Evolutionary conservation across 352 stramenopile genomes (phyloP).

Genomic region (Aphanomyces astaci): DNA sequence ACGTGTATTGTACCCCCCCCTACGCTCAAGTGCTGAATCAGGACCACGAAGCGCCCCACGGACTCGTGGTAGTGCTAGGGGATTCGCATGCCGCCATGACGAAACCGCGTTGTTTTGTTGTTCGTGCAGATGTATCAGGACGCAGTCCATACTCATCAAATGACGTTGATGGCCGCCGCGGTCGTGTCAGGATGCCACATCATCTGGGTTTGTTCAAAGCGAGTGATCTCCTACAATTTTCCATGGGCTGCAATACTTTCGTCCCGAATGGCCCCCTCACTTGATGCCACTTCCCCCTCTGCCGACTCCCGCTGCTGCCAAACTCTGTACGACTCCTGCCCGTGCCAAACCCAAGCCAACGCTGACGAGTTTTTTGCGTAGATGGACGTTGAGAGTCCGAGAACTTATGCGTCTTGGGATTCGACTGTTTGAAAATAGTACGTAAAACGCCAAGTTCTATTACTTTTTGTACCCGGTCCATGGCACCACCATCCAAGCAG

Average conservation of each 20-base stretch:
- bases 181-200: neutral
- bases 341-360: neutral
- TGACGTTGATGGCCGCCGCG: constrained; percentile 2
- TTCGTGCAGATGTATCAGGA: neutral
- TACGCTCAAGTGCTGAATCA: constrained; percentile 12
- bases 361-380: neutral
- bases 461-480: neutral
- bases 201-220: neutral
- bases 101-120: constrained; percentile 13
- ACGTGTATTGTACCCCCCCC: neutral
- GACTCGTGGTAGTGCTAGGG: constrained; percentile 12
- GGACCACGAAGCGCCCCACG: constrained; percentile 9
- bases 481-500: neutral
- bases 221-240: neutral
- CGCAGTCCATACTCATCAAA: neutral
- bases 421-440: constrained; percentile 5
- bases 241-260: constrained; percentile 17
- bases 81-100: constrained; percentile 22
- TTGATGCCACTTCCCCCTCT: neutral
- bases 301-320: constrained; percentile 1
- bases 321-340: neutral
- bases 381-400: neutral
- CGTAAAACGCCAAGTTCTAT: constrained; percentile 1
- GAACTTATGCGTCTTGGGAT: neutral
- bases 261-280: constrained; percentile 2